phyloP scores from a whole-genome alignment of 352 stramenopile genomes.

The Pythium oligandrum region DNA sequence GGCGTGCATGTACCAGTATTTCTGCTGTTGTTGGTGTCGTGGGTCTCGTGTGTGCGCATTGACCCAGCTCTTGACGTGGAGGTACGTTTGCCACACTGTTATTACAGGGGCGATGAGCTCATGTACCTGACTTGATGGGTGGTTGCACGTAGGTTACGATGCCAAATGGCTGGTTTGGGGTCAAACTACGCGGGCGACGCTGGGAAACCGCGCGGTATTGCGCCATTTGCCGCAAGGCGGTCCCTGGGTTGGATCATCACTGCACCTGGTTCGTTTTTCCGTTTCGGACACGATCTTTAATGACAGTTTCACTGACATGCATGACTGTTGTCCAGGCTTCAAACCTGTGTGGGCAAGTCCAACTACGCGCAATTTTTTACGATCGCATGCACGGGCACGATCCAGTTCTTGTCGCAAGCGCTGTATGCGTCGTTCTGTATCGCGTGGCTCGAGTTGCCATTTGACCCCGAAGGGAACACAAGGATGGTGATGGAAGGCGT shows the following conservation, averaged over 20 bases:
- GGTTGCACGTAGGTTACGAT: slow-evolving; percentile 17
- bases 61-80: slow-evolving; percentile 46
- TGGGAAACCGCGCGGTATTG: slow-evolving; percentile 85
- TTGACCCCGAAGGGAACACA: slow-evolving; percentile 16
- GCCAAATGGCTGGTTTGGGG: slow-evolving; percentile 59
- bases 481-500: slow-evolving; percentile 35
- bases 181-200: slow-evolving; percentile 54
- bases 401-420: slow-evolving; percentile 69
- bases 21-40: slow-evolving; percentile 46
- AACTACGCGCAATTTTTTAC: slow-evolving; percentile 89
- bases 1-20: slow-evolving; percentile 45
- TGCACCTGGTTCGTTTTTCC: slow-evolving; percentile 59
- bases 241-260: slow-evolving; percentile 81
- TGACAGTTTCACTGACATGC: slow-evolving; percentile 1
- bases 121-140: background rate
- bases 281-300: background rate
- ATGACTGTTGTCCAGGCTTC: slow-evolving; percentile 34
- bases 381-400: slow-evolving; percentile 54
- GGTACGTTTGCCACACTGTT: slow-evolving; percentile 19
- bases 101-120: background rate
- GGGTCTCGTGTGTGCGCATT: slow-evolving; percentile 67
- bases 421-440: slow-evolving; percentile 44
- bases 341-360: slow-evolving; percentile 76
- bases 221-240: slow-evolving; percentile 66
- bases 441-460: slow-evolving; percentile 50